Conservation (phyloP, 352 stramenopile species). For the Globisporangium iwayamae region DNA sequence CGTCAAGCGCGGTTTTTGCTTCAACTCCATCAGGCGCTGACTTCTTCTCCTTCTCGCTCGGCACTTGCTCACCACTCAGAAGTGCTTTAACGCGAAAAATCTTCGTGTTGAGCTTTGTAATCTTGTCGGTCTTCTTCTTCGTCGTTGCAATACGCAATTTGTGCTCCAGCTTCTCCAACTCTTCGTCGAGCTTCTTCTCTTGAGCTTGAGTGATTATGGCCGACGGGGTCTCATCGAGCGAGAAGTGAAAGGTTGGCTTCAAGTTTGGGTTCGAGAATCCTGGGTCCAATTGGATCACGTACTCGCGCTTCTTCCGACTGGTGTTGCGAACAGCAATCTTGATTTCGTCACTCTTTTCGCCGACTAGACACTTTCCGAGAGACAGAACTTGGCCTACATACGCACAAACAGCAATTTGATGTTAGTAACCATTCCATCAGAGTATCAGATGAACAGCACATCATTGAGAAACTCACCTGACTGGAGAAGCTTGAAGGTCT, state of each 20-base stretch:
- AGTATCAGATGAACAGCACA: background rate
- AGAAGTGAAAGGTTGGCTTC: conserved; percentile 80
- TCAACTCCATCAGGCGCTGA: conserved; percentile 29
- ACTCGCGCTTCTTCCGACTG: conserved; percentile 85
- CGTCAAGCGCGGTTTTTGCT: conserved; percentile 24
- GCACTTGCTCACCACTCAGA: conserved; percentile 68
- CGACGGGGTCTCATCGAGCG: conserved; percentile 76
- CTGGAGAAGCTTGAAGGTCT: conserved; percentile 88
- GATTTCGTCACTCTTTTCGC: conserved; percentile 79
- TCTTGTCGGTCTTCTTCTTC: conserved; percentile 90
- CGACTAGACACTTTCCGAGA: conserved; percentile 80
- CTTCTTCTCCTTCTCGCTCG: conserved; percentile 68
- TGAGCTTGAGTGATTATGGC: conserved; percentile 85
- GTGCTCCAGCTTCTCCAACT: conserved; percentile 88
- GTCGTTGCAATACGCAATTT: conserved; percentile 86
- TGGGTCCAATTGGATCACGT: conserved; percentile 83
- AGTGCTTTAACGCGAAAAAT: conserved; percentile 78
- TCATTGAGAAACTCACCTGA: conserved; percentile 47
- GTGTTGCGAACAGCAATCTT: conserved; percentile 87
- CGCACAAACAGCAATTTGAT: background rate
- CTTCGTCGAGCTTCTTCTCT: conserved; percentile 88
- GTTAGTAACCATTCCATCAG: background rate
- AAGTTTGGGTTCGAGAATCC: conserved; percentile 60
- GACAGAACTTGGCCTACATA: conserved; percentile 71
- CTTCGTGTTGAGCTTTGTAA: conserved; percentile 79